Percentiles rank a stretch among this genome's conserved stretches.
Conservation (phyloP, 257 asterid species). For the Salvia splendens region DNA sequence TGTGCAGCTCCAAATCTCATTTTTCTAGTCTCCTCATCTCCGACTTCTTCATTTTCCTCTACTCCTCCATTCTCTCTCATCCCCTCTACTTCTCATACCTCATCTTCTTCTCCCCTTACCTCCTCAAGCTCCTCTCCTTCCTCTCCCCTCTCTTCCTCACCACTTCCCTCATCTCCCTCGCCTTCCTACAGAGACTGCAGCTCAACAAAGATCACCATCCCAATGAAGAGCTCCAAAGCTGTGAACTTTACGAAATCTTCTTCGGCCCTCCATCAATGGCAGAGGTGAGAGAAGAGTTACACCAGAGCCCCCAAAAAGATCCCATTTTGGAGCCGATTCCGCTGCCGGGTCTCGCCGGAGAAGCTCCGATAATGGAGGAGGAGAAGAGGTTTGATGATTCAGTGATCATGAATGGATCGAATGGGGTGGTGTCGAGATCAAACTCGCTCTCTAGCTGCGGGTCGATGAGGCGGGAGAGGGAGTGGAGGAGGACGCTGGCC, state of each 20-base stretch:
- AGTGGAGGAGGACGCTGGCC: constrained; percentile 83
- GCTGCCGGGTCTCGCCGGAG: neutral
- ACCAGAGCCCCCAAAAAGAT: constrained; percentile 25
- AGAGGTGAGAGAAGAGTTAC: constrained; percentile 14
- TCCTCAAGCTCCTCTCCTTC: constrained; percentile 55
- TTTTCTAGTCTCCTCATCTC: constrained; percentile 45
- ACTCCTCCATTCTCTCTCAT: constrained; percentile 52
- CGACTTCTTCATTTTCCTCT: constrained; percentile 33
- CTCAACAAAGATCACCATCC: constrained; percentile 15
- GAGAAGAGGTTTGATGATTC: constrained; percentile 45
- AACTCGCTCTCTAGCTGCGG: constrained; percentile 47
- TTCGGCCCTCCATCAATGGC: constrained; percentile 42
- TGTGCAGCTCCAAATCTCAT: constrained; percentile 39
- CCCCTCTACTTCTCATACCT: constrained; percentile 66
- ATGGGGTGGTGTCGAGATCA: constrained; percentile 19
- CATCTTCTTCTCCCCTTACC: constrained; percentile 64
- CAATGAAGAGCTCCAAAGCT: constrained; percentile 12
- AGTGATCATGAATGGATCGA: constrained; percentile 35
- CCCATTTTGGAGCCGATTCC: neutral
- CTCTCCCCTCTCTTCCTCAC: constrained; percentile 79
- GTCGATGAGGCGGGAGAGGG: constrained; percentile 74
- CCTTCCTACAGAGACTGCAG: constrained; percentile 33
- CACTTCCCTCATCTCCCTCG: constrained; percentile 52
- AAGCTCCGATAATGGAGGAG: constrained; percentile 13
- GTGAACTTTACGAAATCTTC: constrained; percentile 46